A percentile compares a stretch with the other conserved stretches of the same genome.
These are phyloP conservation scores for Polyplosphaeria fusca DNA, from an alignment of 495 filamentous ascomycete genomes.

Conservation along the genomic window DNA sequence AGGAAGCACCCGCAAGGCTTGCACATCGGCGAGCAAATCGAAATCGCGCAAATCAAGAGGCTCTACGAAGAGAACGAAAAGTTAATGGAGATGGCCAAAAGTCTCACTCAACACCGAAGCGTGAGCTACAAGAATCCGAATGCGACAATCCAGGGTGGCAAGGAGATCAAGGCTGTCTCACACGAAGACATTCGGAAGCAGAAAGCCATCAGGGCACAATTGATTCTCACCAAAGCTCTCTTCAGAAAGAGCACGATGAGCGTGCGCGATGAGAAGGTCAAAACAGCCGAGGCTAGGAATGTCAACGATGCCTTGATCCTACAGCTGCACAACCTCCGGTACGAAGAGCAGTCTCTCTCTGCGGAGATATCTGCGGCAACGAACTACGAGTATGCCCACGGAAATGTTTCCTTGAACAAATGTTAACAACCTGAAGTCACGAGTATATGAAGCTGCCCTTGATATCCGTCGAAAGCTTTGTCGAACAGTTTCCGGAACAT, in stretches of 20 bases:
- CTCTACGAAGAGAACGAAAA: constrained; percentile 16
- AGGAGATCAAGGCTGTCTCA: constrained; percentile 46
- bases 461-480: constrained; percentile 77
- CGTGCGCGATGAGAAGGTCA: constrained; percentile 80
- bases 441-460: constrained; percentile 82
- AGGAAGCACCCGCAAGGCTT: too few species aligned
- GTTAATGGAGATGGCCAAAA: constrained; percentile 1
- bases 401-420: neutral
- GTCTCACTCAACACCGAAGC: constrained; percentile 10
- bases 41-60: constrained; percentile 11
- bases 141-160: neutral
- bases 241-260: constrained; percentile 77
- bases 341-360: constrained; percentile 86
- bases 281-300: constrained; percentile 80
- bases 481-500: constrained; percentile 73
- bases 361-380: constrained; percentile 91
- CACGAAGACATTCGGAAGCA: constrained; percentile 70
- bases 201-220: constrained; percentile 72
- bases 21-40: constrained; percentile 8
- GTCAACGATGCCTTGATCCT: constrained; percentile 91
- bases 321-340: constrained; percentile 91
- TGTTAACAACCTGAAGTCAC: constrained; percentile 57
- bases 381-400: constrained; percentile 75
- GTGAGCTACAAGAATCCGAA: constrained; percentile 12
- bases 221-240: constrained; percentile 75